These are phyloP conservation scores for Yamadazyma sp. DNA, from an alignment of 1,139 yeast species.

Conservation along the genomic window DNA sequence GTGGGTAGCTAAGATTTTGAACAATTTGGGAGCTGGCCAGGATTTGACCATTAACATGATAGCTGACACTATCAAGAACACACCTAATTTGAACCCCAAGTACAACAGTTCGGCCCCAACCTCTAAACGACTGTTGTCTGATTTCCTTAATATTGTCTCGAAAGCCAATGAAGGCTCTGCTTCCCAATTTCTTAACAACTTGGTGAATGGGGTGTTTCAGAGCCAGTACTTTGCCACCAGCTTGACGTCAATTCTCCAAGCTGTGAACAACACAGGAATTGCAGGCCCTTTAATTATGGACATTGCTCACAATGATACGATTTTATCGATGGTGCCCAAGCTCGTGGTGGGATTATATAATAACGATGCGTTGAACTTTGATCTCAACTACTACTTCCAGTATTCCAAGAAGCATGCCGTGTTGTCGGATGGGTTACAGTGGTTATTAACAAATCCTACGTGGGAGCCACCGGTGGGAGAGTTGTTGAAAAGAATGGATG, in stretches of 20 bases:
- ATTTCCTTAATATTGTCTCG: slow-evolving; percentile 1
- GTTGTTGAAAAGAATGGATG: slow-evolving; percentile 34
- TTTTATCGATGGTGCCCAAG: slow-evolving; percentile 24
- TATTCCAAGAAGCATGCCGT: slow-evolving; percentile 24
- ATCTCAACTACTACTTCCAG: slow-evolving; percentile 22
- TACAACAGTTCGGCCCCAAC: slow-evolving; percentile 13
- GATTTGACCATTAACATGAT: slow-evolving; percentile 28
- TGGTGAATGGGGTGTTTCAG: slow-evolving; percentile 27
- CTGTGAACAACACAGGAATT: slow-evolving; percentile 34
- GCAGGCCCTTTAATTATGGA: slow-evolving; percentile 29
- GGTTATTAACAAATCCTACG: slow-evolving; percentile 26
- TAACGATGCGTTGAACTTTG: slow-evolving; percentile 35
- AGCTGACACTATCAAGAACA: slow-evolving; percentile 26
- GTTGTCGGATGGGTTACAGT: slow-evolving; percentile 26
- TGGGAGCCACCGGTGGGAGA: slow-evolving; percentile 36
- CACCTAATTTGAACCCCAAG: slow-evolving; percentile 25
- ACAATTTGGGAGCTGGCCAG: slow-evolving; percentile 33
- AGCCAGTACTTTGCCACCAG: slow-evolving; percentile 27
- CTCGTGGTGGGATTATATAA: slow-evolving; percentile 30
- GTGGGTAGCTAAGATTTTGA: slow-evolving; percentile 30
- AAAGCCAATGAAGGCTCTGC: slow-evolving; percentile 33
- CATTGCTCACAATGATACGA: slow-evolving; percentile 23
- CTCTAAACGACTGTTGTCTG: slow-evolving; percentile 8
- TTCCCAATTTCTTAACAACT: slow-evolving; percentile 30
- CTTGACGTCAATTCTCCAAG: slow-evolving; percentile 26